A percentile compares a stretch with the other conserved stretches of the same genome.
These are phyloP conservation scores for Phoenix roebelenii DNA, from an alignment of 176 grass and related monocot genomes.

Conservation along the genomic window DNA sequence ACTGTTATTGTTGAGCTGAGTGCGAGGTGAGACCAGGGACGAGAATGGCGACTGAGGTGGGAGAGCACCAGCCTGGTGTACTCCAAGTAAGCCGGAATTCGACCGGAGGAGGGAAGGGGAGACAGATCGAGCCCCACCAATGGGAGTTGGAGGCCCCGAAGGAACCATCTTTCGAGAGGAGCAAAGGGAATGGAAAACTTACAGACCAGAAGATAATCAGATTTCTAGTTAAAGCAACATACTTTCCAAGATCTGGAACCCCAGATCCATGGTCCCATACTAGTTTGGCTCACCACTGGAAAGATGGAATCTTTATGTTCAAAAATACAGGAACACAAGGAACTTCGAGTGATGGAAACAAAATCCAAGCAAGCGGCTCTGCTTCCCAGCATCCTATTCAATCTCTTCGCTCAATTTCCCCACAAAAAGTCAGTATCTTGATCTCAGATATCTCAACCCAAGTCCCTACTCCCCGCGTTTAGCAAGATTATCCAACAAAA, in stretches of 20 bases:
- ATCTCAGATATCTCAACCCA: constrained; percentile 16
- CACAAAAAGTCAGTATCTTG: constrained; percentile 3
- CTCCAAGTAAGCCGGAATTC: constrained; percentile 58
- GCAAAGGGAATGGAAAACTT: constrained; percentile 3
- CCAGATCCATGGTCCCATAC: neutral
- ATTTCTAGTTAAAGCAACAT: constrained; percentile 13
- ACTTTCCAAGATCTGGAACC: neutral
- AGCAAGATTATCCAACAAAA: no score
- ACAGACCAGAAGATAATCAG: constrained; percentile 2
- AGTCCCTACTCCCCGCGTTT: neutral
- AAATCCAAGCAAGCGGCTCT: constrained; percentile 1
- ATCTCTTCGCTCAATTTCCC: constrained; percentile 16
- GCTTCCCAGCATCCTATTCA: constrained; percentile 9
- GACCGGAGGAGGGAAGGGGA: constrained; percentile 62
- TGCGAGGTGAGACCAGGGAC: constrained; percentile 61
- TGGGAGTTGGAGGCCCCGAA: constrained; percentile 66
- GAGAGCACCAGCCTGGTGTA: constrained; percentile 19
- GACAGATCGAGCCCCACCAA: constrained; percentile 54
- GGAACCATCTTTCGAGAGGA: constrained; percentile 55
- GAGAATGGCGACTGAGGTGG: constrained; percentile 61
- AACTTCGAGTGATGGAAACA: constrained; percentile 1
- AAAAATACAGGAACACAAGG: constrained; percentile 1
- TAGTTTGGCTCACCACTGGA: no score
- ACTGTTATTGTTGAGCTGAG: constrained; percentile 54
- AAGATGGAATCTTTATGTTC: neutral